phyloP scores from a whole-genome alignment of 495 filamentous ascomycete genomes.

The Aspergillus carlsbadensis region DNA sequence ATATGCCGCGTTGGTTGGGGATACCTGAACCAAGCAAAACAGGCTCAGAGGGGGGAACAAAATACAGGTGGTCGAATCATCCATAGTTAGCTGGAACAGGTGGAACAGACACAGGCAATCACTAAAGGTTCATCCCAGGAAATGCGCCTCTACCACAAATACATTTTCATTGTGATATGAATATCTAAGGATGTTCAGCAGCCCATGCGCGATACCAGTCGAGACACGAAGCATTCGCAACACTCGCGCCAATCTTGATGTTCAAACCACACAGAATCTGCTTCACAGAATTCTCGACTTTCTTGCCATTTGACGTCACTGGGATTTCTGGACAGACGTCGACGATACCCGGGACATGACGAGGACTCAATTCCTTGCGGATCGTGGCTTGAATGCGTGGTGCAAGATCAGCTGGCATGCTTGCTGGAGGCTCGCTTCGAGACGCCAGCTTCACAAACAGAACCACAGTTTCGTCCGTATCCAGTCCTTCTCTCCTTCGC shows the following conservation, averaged over 20 bases:
- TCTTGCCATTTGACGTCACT: constrained; percentile 89
- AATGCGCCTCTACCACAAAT: neutral
- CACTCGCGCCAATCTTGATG: constrained; percentile 81
- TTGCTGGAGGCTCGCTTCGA: constrained; percentile 13
- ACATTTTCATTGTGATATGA: no score
- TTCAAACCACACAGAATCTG: constrained; percentile 87
- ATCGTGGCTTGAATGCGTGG: constrained; percentile 61
- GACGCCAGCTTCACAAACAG: constrained; percentile 77
- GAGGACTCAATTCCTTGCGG: constrained; percentile 72
- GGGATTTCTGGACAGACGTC: constrained; percentile 80
- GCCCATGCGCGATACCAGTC: constrained; percentile 84
- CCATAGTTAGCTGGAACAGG: neutral
- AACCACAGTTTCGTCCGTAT: constrained; percentile 81
- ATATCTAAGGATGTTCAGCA: constrained; percentile 31
- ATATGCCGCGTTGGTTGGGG: neutral
- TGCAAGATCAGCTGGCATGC: constrained; percentile 45
- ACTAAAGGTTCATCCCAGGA: no score
- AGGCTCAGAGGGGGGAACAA: neutral
- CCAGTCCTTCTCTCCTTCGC: constrained; percentile 61
- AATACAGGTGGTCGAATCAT: no score
- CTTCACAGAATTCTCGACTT: constrained; percentile 91
- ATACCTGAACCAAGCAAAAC: neutral
- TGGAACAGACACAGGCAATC: no score
- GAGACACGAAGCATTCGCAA: constrained; percentile 79
- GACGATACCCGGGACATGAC: constrained; percentile 82